Base-by-base conservation (phyloP, 2,329 filamentous ascomycete genomes). In the Clonostachys byssicola region DNA sequence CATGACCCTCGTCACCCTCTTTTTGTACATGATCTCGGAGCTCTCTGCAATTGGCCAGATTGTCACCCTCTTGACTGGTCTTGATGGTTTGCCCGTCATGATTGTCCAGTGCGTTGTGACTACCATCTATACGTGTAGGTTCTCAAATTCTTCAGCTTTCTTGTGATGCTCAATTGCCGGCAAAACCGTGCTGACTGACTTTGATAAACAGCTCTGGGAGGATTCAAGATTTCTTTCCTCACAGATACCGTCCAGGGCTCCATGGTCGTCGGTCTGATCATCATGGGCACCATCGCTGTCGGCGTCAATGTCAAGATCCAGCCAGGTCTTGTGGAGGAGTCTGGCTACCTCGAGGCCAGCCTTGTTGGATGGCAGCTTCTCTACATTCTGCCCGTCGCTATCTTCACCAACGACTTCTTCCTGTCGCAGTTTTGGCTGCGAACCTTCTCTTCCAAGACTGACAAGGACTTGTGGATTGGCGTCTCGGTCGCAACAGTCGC, bases 341-440 rank as follows among this genome's bases (percentile, higher is more conserved):
- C 88, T 0, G 83, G 83, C 9, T 77, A 89, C 23, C 78, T 86
- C n/a, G 73, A 89, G 41, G 57, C 84, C 6, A 87, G 71, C 48
- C 74, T 90, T 3, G 74, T 94, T 2, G 89, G 89, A 47, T 94
- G 89, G 88, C 89, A 94, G 65, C 78, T 94, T 13, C 72, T 94
- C 35, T 94, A 92, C 69, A 92, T 94, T 54, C 76, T 94, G 2
- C 88, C 89, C 0, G 78, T 94, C 6, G 89, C 89, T 41, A 80
- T 94, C 53, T 61, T 92, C 47, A 92, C 88, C 49, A 94, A 92
- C 68, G 85, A 92, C 71, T 92, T 94, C 73, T 94, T 94, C 72
- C 73, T 94, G 40, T 89, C 87, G 34, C 86, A 82, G 54, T 91
- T 89, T 66, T 94, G 89, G 89, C 80, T 92, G 64, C 85, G 89